These are phyloP conservation scores for Arabidopsis thaliana DNA, from an alignment of 345 rosid genomes.

Conservation along the genomic window TAIR10.1 NC_003070.9:10352001-10352500, in stretches of 20 bases:
- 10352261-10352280: conserved; percentile 36
- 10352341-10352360: conserved; percentile 12
- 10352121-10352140: conserved; percentile 33
- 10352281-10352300: conserved; percentile 8
- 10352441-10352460: conserved; percentile 60
- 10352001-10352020: conserved; percentile 75
- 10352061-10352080: conserved; percentile 47
- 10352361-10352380: conserved; percentile 35
- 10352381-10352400: conserved; percentile 30
- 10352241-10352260: conserved; percentile 40
- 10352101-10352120: conserved; percentile 44
- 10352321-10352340: neutral
- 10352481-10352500: conserved; percentile 46
- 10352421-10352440: conserved; percentile 53
- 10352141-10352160: conserved; percentile 50
- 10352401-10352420: conserved; percentile 17
- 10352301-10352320: neutral
- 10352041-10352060: conserved; percentile 49
- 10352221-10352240: conserved; percentile 52
- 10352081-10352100: conserved; percentile 41
- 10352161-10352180: neutral
- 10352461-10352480: conserved; percentile 71
- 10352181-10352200: neutral
- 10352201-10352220: conserved; percentile 40
- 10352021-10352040: conserved; percentile 63